These are phyloP conservation scores for Xylaria sp. DNA, from an alignment of 2,329 filamentous ascomycete species.

Conservation along the genomic window DNA sequence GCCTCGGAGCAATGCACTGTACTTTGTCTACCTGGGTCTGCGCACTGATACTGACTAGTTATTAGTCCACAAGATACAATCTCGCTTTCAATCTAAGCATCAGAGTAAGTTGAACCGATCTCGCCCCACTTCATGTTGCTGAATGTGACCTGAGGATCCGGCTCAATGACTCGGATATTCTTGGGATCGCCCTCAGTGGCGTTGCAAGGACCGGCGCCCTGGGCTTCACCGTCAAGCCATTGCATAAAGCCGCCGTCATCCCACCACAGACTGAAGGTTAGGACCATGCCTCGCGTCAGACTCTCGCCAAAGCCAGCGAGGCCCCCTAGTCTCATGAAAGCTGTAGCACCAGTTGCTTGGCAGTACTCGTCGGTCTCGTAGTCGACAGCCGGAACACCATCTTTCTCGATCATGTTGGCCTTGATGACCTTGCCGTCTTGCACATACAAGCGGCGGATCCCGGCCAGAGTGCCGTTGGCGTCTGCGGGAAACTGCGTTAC, in stretches of 20 bases:
- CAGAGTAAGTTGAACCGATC: slow-evolving; percentile 60
- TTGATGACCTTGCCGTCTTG: slow-evolving; percentile 52
- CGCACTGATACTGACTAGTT: neutral
- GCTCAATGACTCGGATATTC: slow-evolving; percentile 56
- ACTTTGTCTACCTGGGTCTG: slow-evolving; percentile 8
- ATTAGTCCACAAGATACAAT: neutral
- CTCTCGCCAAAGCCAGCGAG: slow-evolving; percentile 58
- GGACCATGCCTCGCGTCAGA: slow-evolving; percentile 59
- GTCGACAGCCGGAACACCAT: slow-evolving; percentile 48
- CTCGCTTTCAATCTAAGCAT: slow-evolving; percentile 9
- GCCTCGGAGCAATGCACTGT: slow-evolving; percentile 3
- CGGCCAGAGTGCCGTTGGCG: slow-evolving; percentile 46
- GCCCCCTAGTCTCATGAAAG: slow-evolving; percentile 53
- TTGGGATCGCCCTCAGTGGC: slow-evolving; percentile 59
- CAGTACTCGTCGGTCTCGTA: slow-evolving; percentile 52
- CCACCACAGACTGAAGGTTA: slow-evolving; percentile 65
- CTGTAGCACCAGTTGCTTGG: slow-evolving; percentile 48
- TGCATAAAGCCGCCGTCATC: slow-evolving; percentile 62
- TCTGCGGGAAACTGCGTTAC: slow-evolving; percentile 54
- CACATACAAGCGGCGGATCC: slow-evolving; percentile 52
- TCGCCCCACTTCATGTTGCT: slow-evolving; percentile 68
- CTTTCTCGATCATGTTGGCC: slow-evolving; percentile 49
- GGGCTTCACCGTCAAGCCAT: slow-evolving; percentile 64
- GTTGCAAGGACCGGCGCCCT: slow-evolving; percentile 62
- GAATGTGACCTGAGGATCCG: slow-evolving; percentile 63